Percentiles rank a stretch among this genome's conserved stretches.
Evolutionary conservation across 352 stramenopile species (phyloP).

Genomic region (Globisporangium middletonii): DNA sequence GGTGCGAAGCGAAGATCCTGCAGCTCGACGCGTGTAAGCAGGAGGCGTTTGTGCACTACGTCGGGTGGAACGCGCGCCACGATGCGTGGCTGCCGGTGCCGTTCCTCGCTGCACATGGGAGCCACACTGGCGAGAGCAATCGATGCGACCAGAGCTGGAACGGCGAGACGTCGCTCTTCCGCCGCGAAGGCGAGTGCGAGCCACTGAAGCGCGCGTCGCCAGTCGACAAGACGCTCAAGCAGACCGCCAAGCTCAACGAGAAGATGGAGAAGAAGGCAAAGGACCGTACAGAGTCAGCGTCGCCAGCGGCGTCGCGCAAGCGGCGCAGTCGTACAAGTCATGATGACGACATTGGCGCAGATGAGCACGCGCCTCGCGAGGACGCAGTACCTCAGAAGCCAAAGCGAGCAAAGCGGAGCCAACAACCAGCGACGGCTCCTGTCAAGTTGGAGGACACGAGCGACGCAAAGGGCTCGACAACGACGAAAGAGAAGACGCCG

Average conservation of each 20-base stretch:
- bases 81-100: conserved; percentile 50
- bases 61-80: conserved; percentile 72
- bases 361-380: no score
- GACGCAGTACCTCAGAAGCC: no score
- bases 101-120: conserved; percentile 48
- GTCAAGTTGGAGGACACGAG: neutral
- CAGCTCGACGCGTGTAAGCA: conserved; percentile 29
- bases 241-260: neutral
- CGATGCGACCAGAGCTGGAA: conserved; percentile 38
- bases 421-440: neutral
- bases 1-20: conserved; percentile 57
- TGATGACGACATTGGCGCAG: no score
- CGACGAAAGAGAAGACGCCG: neutral
- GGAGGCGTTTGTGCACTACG: conserved; percentile 59
- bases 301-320: neutral
- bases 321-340: neutral
- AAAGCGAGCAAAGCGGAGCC: neutral
- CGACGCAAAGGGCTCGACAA: neutral
- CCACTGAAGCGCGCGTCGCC: neutral
- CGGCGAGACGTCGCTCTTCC: conserved; percentile 40
- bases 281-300: neutral
- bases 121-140: conserved; percentile 23
- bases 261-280: neutral
- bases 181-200: conserved; percentile 1
- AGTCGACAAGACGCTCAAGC: neutral